These are phyloP conservation scores for Termitomyces sp. DNA, from an alignment of 768 basidiomycete genomes.

Conservation along the genomic window DNA sequence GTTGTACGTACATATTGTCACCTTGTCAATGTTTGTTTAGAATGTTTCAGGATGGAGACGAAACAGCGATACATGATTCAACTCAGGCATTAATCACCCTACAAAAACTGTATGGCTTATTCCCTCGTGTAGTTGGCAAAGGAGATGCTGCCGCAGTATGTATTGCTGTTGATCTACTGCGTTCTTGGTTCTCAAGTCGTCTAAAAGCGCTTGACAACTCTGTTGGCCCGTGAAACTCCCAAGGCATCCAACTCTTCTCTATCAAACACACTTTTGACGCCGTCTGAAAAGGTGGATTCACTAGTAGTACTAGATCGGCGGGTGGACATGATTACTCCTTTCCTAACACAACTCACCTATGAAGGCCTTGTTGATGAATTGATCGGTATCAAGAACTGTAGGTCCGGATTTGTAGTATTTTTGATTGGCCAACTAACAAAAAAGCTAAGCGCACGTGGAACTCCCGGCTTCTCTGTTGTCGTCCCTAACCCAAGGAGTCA, in stretches of 20 bases:
- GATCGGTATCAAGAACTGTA: slow-evolving; percentile 86
- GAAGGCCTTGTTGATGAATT: slow-evolving; percentile 95
- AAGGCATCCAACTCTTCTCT: slow-evolving; percentile 33
- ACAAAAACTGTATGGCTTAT: slow-evolving; percentile 81
- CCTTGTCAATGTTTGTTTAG: background rate
- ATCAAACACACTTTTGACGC: slow-evolving; percentile 37
- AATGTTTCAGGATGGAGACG: slow-evolving; percentile 78
- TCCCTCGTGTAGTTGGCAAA: slow-evolving; percentile 91
- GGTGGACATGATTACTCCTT: slow-evolving; percentile 92
- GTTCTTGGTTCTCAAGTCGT: background rate
- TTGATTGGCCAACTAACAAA: slow-evolving; percentile 1
- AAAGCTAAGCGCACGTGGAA: slow-evolving; percentile 66
- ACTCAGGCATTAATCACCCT: slow-evolving; percentile 81
- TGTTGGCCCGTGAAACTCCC: slow-evolving; percentile 60
- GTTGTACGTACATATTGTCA: slow-evolving; percentile 55
- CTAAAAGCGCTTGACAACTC: slow-evolving; percentile 66
- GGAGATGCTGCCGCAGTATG: slow-evolving; percentile 80
- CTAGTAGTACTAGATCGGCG: slow-evolving; percentile 88
- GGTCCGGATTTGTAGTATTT: slow-evolving; percentile 19
- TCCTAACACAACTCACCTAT: slow-evolving; percentile 94
- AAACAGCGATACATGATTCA: slow-evolving; percentile 85
- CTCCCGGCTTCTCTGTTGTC: slow-evolving; percentile 69
- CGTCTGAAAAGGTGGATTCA: slow-evolving; percentile 71
- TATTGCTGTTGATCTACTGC: background rate
- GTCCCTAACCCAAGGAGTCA: slow-evolving; percentile 44